A percentile compares a stretch with the other conserved stretches of the same genome.
Evolutionary conservation across 2,329 filamentous ascomycete species (phyloP).

Genomic region (Thermothelomyces thermophilus): DNA sequence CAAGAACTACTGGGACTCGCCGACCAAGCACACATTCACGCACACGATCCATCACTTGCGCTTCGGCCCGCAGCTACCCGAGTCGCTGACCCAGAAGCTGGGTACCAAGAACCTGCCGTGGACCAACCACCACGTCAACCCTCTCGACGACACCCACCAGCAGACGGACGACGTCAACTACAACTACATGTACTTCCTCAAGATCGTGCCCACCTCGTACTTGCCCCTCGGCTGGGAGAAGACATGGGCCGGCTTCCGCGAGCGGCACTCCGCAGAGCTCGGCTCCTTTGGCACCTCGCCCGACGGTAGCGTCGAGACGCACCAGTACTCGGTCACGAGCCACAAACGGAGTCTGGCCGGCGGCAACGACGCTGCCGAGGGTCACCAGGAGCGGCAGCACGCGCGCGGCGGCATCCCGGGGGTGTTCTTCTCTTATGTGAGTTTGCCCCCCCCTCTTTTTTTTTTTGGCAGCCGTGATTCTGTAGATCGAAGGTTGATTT

Average conservation of each 20-base stretch:
- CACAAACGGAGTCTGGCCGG: constrained; percentile 85
- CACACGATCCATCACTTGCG: constrained; percentile 84
- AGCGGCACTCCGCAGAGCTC: constrained; percentile 53
- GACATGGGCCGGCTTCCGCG: constrained; percentile 35
- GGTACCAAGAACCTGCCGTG: constrained; percentile 52
- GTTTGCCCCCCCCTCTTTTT: constrained; percentile 32
- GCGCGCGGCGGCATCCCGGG: constrained; percentile 88
- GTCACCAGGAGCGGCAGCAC: constrained; percentile 87
- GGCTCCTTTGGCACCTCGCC: constrained; percentile 60
- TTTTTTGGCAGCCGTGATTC: not conserved
- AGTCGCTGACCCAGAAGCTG: constrained; percentile 57
- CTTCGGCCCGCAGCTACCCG: constrained; percentile 86
- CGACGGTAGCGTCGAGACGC: constrained; percentile 85
- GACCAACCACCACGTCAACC: constrained; percentile 89
- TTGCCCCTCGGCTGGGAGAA: constrained; percentile 84
- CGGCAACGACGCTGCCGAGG: constrained; percentile 77
- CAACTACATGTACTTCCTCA: constrained; percentile 99
- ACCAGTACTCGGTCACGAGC: constrained; percentile 96
- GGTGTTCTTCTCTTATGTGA: constrained; percentile 96
- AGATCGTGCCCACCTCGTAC: constrained; percentile 95
- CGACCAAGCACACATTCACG: constrained; percentile 76
- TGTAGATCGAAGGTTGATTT: not conserved
- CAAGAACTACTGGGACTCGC: constrained; percentile 83
- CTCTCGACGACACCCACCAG: constrained; percentile 75
- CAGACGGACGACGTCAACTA: constrained; percentile 72